Evolutionary conservation across 2,329 filamentous ascomycete genomes (phyloP).

Genomic region (Trichoderma atroviride): DNA sequence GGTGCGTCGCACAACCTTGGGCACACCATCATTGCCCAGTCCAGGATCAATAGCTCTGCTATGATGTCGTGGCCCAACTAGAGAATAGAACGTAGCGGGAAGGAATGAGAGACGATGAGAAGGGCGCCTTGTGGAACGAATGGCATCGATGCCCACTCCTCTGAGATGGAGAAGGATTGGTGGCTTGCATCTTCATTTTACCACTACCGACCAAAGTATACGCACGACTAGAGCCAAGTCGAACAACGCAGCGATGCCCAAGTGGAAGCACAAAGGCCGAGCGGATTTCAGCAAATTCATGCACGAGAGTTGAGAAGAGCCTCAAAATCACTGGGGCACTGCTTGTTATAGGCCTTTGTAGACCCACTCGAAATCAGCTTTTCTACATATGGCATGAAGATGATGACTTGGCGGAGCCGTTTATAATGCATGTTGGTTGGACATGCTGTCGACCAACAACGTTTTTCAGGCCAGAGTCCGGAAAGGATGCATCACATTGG

Average conservation of each 20-base stretch:
- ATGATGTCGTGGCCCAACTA: conserved; percentile 20
- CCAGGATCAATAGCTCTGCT: conserved; percentile 5
- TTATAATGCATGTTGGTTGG: conserved; percentile 20
- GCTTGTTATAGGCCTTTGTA: conserved; percentile 13
- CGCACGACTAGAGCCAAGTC: neutral
- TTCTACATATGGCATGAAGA: conserved; percentile 3
- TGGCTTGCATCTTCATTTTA: conserved; percentile 23
- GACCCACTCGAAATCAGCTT: conserved; percentile 7
- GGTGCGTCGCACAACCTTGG: conserved; percentile 16
- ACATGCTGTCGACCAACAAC: conserved; percentile 17
- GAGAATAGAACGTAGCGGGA: conserved; percentile 19
- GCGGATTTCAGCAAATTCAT: neutral
- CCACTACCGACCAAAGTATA: neutral
- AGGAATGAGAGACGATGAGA: conserved; percentile 16
- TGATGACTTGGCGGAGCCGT: conserved; percentile 20
- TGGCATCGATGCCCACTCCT: conserved; percentile 20
- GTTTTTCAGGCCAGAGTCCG: neutral
- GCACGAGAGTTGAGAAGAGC: conserved; percentile 9
- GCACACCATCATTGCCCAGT: conserved; percentile 21
- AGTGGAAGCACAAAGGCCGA: neutral
- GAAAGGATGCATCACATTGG: neutral
- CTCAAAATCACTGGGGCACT: conserved; percentile 11
- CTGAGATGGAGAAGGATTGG: conserved; percentile 13
- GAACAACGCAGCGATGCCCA: conserved; percentile 19
- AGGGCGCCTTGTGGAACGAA: conserved; percentile 12